A percentile compares a stretch with the other conserved stretches of the same genome.
phyloP scores from a whole-genome alignment of 2,329 filamentous ascomycete genomes.

The Chaetoscypha palmicola region DNA sequence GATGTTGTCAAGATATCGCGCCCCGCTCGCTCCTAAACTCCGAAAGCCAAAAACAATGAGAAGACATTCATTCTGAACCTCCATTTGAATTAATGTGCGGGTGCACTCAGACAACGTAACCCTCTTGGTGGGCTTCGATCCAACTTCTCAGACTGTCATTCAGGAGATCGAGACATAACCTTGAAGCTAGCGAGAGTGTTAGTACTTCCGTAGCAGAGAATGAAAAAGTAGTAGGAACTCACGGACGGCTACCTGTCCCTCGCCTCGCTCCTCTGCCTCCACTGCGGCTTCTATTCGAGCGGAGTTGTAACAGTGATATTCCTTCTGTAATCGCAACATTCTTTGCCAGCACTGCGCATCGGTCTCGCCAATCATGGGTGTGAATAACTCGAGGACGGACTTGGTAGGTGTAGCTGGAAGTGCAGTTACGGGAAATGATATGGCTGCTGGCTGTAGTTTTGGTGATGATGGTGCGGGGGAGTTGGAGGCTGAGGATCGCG shows the following conservation, averaged over 20 bases:
- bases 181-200: slow-evolving; percentile 19
- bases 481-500: background rate
- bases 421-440: background rate
- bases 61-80: too few relatives aligned
- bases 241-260: slow-evolving; percentile 1
- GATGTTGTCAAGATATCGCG: too few relatives aligned
- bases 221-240: background rate
- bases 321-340: slow-evolving; percentile 27
- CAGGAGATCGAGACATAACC: slow-evolving; percentile 28
- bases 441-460: background rate
- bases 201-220: background rate
- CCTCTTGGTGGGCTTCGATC: slow-evolving; percentile 14
- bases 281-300: slow-evolving; percentile 29
- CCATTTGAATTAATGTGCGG: too few relatives aligned
- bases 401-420: too few relatives aligned
- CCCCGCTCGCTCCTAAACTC: too few relatives aligned
- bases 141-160: slow-evolving; percentile 26
- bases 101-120: slow-evolving; percentile 1
- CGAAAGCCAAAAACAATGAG: too few relatives aligned
- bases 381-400: too few relatives aligned
- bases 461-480: background rate
- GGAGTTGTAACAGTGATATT: slow-evolving; percentile 30
- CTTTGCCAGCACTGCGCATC: slow-evolving; percentile 26
- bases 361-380: slow-evolving; percentile 6
- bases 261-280: slow-evolving; percentile 15